A percentile compares a stretch with the other conserved stretches of the same genome.
These are phyloP conservation scores for Coemansia sp. DNA, from an alignment of 192 early-diverging fungal genomes.

Conservation along the genomic window DNA sequence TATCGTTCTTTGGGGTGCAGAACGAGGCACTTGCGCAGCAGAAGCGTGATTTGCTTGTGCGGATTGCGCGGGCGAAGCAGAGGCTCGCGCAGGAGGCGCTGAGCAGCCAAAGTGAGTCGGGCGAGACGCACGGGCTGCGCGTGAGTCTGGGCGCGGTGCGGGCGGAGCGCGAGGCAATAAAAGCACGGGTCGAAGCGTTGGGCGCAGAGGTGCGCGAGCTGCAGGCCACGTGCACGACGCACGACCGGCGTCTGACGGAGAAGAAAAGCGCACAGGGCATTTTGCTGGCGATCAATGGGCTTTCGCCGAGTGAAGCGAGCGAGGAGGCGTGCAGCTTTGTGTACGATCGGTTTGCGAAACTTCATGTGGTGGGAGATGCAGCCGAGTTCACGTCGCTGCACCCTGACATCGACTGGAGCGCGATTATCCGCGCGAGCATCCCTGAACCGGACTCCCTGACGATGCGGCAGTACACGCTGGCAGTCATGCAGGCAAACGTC, in stretches of 20 bases:
- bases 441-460: conserved; percentile 8
- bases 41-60: conserved; percentile 31
- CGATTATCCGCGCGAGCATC: conserved; percentile 25
- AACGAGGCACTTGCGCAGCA: conserved; percentile 19
- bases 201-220: conserved; percentile 27
- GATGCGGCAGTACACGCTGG: conserved; percentile 36
- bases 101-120: conserved; percentile 2
- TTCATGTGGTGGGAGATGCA: conserved; percentile 29
- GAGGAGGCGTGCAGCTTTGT: conserved; percentile 43
- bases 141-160: conserved; percentile 10
- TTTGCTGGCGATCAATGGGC: conserved; percentile 45
- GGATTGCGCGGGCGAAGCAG: conserved; percentile 30
- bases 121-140: conserved; percentile 32
- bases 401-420: conserved; percentile 51
- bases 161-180: conserved; percentile 16
- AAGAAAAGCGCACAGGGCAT: conserved; percentile 42
- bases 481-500: conserved; percentile 44
- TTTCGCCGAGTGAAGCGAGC: conserved; percentile 26
- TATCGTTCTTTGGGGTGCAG: conserved; percentile 27
- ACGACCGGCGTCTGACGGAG: conserved; percentile 36
- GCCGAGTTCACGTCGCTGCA: conserved; percentile 50
- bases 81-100: conserved; percentile 21
- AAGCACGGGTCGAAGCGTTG: conserved; percentile 16
- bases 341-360: conserved; percentile 41
- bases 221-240: conserved; percentile 25